Conservation (phyloP, 495 filamentous ascomycete genomes). For the Aspergillus indologenus region DNA sequence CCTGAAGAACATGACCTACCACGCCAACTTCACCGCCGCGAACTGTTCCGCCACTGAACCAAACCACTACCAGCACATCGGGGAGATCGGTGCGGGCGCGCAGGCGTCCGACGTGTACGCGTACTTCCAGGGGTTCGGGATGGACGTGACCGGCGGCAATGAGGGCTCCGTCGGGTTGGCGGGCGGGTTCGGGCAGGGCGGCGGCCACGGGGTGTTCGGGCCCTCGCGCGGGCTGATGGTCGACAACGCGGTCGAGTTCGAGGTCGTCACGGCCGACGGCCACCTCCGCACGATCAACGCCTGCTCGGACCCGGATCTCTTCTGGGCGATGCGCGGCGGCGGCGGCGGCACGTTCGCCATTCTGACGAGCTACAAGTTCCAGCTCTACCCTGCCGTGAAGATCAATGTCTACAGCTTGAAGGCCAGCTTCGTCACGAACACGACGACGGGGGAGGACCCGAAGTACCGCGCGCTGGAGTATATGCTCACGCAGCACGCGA, state of each 20-base stretch:
- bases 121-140: constrained; percentile 15
- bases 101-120: constrained; percentile 19
- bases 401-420: constrained; percentile 23
- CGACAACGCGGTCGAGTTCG: constrained; percentile 23
- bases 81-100: constrained; percentile 26
- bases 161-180: constrained; percentile 23
- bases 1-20: constrained; percentile 12
- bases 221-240: constrained; percentile 20
- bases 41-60: constrained; percentile 23
- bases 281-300: constrained; percentile 38
- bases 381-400: constrained; percentile 15
- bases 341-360: constrained; percentile 15
- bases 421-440: constrained; percentile 18
- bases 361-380: constrained; percentile 22
- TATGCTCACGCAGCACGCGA: constrained; percentile 14
- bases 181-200: constrained; percentile 24
- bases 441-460: not conserved
- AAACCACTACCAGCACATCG: constrained; percentile 14
- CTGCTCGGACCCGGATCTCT: constrained; percentile 50
- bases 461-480: constrained; percentile 7
- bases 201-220: constrained; percentile 17
- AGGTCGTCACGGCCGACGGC: constrained; percentile 50
- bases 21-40: constrained; percentile 21
- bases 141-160: constrained; percentile 25
- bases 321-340: constrained; percentile 41